Base-by-base conservation (phyloP, 2,329 filamentous ascomycete genomes). In the Clarireedia sp. region DNA sequence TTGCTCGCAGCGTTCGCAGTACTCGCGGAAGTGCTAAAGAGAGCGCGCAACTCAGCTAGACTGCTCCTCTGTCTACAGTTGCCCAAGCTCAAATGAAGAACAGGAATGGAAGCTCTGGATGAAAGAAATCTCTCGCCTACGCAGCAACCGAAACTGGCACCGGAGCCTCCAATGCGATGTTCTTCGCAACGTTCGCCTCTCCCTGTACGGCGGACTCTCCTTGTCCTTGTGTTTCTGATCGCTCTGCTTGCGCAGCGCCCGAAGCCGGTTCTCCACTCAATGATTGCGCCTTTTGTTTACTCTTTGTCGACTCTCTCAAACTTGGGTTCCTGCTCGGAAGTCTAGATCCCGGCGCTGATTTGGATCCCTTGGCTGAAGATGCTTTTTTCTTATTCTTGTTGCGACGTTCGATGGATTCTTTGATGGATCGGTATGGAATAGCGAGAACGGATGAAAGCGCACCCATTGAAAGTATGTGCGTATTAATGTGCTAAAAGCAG, bases 381-480 rank as follows among this genome's bases (percentile, higher is more conserved):
- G 23, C 36, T 40, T 37, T 24, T 10, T 43, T 43, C 6, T 17
- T n/a, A 36, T 29, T 33, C 14, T 49, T 43, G 3, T 54, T 48
- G 8, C 41, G 17, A 7, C 45, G 45, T 19, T 43, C 45, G 38
- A 54, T 44, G 24, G 50, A 51, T 29, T 60, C 57, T 38, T 60
- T 59, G 40, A 58, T 52, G 5, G 37, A 50, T 38, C 50, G 45
- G 36, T 48, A 51, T 44, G 55, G 51, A 37, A 56, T 38, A 19
- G 41, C 55, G 44, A 64, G 29, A 37, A 56, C 56, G 9, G 62
- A 56, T 21, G 60, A 46, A 24, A 65, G 51, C 36, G 52, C 53
- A 43, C 64, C 64, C 63, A 66, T 66, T 54, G 44, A 48, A 40
- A 37, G 45, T 24, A 26, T 24, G 26, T 16, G 29, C 16, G 40